Base-by-base conservation (phyloP, 1,284 basidiomycete species). In the Vanrija pseudolonga region DNA sequence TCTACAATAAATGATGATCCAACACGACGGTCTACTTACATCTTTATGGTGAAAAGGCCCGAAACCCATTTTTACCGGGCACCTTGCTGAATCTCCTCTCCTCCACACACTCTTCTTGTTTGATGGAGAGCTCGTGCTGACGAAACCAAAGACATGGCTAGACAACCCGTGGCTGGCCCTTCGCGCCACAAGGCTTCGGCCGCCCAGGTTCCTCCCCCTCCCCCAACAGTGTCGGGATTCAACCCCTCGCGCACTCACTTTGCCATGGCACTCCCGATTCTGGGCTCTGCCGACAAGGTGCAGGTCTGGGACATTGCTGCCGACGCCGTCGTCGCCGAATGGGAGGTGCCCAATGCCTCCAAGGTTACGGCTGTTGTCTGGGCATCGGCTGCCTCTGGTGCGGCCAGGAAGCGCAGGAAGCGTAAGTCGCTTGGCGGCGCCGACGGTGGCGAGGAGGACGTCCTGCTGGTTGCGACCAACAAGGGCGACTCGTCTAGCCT, bases 1-100 rank as follows among this genome's bases (percentile, higher is more conserved):
- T 24, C 20, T 14, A 17, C 52, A 52, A 69, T 70, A 73, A 66
- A 62, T 69, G 72, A 73, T 69, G 72, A 73, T 73, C 60, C 59
- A 70, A 67, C 72, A 73, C 72, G 72, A 73, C 72, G 72, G 72
- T 73, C 72, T 73, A 64, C 72, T 71, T 64, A 73, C 63, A 59
- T 48, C 62, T 47, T 45, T 55, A 61, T 66, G 66, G 68, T 66
- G 67, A 71, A 71, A 71, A 57, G 69, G 69, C 70, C 70, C 69
- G 69, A 67, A 65, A 69, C 70, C 60, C 56, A 55, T 47, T 53
- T 48, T 63, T 60, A 38, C 60, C 69, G 69, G 69, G 68, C 69
- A 69, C 51, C 65, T 59, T 55, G 68, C 70, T 71, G 68, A 71
- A 57, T 57, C 62, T 18, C 36, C 37, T 50, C 42, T 44, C n/a